Base-by-base conservation (phyloP, 257 asterid genomes). In the Pogostemon cablin region DNA sequence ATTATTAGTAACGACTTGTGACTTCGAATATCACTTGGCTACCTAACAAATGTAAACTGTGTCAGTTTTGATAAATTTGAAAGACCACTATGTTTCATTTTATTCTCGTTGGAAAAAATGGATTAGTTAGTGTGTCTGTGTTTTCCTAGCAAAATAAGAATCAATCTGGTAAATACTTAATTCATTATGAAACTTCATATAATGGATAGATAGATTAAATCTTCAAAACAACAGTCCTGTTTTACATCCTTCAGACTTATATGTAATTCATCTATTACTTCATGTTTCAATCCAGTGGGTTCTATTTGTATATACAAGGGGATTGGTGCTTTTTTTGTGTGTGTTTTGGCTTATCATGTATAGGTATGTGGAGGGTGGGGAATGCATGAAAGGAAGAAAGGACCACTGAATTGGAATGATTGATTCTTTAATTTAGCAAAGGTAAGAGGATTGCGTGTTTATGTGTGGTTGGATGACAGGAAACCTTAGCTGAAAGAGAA, bases 401-500 rank as follows among this genome's bases (percentile, higher is more conserved):
- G 71, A 46, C 75, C 75, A 35, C 10, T 12, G 60, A 46, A 53
- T 43, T 42, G 39, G 44, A 72, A 12, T 50, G 64, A 38, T 74
- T n/a, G 78, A 67, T 74, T 74, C 74, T 59, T 15, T 48, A 68
- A 62, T 52, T 68, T 48, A 55, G 37, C 25, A 3, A 38, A 75
- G 53, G 4, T 47, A 34, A 6, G 9, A 4, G 53, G 3, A 65
- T 58, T 76, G 71, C 76, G 69, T 77, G 68, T 15, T 12, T 54
- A 56, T 11, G 42, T 41, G 65, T 40, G 68, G 44, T 55, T 67
- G 67, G 76, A 71, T 39, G 77, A 57, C 40, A 58, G 53, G 44
- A 72, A 52, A 71, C 52, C 65, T 55, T 72, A 47, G 74, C 62
- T 72, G 71, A 47, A 59, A 72, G 67, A 77, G 48, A 66, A 72